phyloP scores from a whole-genome alignment of 2,329 filamentous ascomycete genomes.

The Ilyonectria sp. region DNA sequence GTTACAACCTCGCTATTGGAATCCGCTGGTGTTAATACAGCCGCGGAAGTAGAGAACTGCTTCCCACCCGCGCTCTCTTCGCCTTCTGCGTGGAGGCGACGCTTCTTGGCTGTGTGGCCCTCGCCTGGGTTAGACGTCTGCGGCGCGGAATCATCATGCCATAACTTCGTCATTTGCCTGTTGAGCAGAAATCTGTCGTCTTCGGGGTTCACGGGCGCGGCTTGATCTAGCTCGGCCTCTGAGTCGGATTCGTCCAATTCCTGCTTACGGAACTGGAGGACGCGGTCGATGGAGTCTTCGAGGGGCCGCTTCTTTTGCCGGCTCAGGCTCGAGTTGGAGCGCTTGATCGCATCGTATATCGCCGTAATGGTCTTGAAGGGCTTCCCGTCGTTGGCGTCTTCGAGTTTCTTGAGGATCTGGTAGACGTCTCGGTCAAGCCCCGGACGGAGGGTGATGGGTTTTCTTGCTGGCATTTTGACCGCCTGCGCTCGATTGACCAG shows the following conservation, averaged over 20 bases:
- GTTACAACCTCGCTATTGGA: conserved; percentile 31
- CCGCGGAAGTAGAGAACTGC: conserved; percentile 34
- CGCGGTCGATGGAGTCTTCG: conserved; percentile 88
- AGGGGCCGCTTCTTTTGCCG: conserved; percentile 85
- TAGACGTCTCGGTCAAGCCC: conserved; percentile 80
- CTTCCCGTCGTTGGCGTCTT: conserved; percentile 74
- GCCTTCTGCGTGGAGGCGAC: conserved; percentile 48
- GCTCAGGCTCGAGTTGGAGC: conserved; percentile 89
- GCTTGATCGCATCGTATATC: conserved; percentile 85
- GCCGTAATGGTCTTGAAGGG: conserved; percentile 65
- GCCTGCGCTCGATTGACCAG: neutral
- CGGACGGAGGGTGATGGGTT: conserved; percentile 42
- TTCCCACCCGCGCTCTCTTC: conserved; percentile 43
- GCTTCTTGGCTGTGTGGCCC: conserved; percentile 51
- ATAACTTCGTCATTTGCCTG: conserved; percentile 59
- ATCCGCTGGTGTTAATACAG: conserved; percentile 32
- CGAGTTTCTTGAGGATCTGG: conserved; percentile 82
- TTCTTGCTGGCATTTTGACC: conserved; percentile 34
- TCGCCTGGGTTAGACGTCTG: conserved; percentile 35
- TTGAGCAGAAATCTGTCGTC: conserved; percentile 60
- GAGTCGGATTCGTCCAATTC: conserved; percentile 70
- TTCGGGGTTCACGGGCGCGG: conserved; percentile 48
- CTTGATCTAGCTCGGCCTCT: conserved; percentile 64
- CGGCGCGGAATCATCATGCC: conserved; percentile 48
- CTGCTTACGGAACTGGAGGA: conserved; percentile 81